Percentiles rank a stretch among this genome's conserved stretches.
These are phyloP conservation scores for Cyphellophora europaea DNA, from an alignment of 2,329 filamentous ascomycete genomes.

Conservation along the genomic window DNA sequence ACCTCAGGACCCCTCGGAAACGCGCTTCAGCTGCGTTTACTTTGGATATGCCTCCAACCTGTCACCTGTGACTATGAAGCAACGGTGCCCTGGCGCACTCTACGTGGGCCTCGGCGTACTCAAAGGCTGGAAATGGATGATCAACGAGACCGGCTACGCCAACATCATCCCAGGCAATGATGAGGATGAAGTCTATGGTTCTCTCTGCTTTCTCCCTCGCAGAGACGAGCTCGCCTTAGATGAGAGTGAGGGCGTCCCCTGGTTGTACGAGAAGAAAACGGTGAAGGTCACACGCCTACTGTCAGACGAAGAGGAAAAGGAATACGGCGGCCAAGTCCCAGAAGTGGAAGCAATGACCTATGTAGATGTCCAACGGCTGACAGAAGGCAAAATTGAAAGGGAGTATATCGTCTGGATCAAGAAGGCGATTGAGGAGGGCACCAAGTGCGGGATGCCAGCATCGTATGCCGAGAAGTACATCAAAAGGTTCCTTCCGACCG, in stretches of 20 bases:
- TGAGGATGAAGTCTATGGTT: constrained; percentile 7
- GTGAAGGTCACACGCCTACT: constrained; percentile 20
- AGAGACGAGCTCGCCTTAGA: constrained; percentile 16
- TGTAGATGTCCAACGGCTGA: constrained; percentile 5
- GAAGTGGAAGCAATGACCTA: constrained; percentile 7
- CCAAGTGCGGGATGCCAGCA: constrained; percentile 6
- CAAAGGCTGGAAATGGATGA: constrained; percentile 34
- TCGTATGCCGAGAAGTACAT: constrained; percentile 7
- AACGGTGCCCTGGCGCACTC: constrained; percentile 32
- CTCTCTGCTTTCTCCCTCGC: constrained; percentile 7
- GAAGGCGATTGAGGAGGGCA: constrained; percentile 8
- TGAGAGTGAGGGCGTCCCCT: constrained; percentile 8
- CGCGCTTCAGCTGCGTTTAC: constrained; percentile 22
- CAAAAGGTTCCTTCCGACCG: constrained; percentile 4
- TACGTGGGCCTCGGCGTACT: constrained; percentile 32
- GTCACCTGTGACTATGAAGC: constrained; percentile 35
- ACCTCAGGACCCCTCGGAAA: no score
- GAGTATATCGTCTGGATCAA: constrained; percentile 10
- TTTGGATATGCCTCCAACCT: constrained; percentile 42
- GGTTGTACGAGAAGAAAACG: constrained; percentile 6
- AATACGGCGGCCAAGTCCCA: constrained; percentile 1
- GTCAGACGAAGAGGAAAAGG: constrained; percentile 1
- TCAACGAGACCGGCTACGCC: constrained; percentile 39
- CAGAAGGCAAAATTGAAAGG: constrained; percentile 6
- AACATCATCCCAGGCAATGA: constrained; percentile 26